A percentile compares a stretch with the other conserved stretches of the same genome.
These are phyloP conservation scores for Annulohypoxylon nitens DNA, from an alignment of 495 filamentous ascomycete species.

Conservation along the genomic window DNA sequence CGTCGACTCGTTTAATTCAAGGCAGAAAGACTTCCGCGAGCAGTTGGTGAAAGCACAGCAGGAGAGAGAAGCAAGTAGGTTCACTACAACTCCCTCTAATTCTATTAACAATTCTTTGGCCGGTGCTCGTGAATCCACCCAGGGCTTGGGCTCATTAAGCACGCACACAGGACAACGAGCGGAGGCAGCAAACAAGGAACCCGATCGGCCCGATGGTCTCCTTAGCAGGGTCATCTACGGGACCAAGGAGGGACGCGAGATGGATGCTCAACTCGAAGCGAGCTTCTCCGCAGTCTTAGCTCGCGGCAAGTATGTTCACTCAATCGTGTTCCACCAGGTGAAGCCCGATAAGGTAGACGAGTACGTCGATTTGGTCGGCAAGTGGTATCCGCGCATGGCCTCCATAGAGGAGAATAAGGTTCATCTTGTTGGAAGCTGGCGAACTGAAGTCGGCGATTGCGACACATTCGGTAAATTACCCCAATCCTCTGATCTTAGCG, in stretches of 20 bases:
- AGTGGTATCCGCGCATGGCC: conserved; percentile 92
- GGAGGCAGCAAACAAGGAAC: conserved; percentile 58
- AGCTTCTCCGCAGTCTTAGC: conserved; percentile 95
- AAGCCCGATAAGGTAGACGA: conserved; percentile 96
- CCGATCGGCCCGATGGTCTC: conserved; percentile 64
- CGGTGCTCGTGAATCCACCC: conserved; percentile 44
- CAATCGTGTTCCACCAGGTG: conserved; percentile 96
- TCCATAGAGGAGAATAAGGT: conserved; percentile 85
- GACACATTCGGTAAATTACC: conserved; percentile 88
- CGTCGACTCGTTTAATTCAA: conserved; percentile 78
- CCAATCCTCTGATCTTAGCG: neutral
- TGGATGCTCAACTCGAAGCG: conserved; percentile 94
- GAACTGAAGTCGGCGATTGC: conserved; percentile 97
- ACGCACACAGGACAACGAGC: conserved; percentile 66
- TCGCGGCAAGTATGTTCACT: conserved; percentile 97
- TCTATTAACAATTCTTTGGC: conserved; percentile 68
- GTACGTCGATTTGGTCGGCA: conserved; percentile 91
- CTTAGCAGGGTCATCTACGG: conserved; percentile 88
- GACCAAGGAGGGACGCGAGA: conserved; percentile 90
- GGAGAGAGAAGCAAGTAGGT: conserved; percentile 86
- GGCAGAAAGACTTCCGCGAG: conserved; percentile 88
- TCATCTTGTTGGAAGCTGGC: conserved; percentile 97
- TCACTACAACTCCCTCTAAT: conserved; percentile 50
- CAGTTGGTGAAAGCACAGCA: conserved; percentile 79
- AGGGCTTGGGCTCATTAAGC: conserved; percentile 76